Evolutionary conservation across 2,329 filamentous ascomycete species (phyloP).

Genomic region (Trichoderma sp.): DNA sequence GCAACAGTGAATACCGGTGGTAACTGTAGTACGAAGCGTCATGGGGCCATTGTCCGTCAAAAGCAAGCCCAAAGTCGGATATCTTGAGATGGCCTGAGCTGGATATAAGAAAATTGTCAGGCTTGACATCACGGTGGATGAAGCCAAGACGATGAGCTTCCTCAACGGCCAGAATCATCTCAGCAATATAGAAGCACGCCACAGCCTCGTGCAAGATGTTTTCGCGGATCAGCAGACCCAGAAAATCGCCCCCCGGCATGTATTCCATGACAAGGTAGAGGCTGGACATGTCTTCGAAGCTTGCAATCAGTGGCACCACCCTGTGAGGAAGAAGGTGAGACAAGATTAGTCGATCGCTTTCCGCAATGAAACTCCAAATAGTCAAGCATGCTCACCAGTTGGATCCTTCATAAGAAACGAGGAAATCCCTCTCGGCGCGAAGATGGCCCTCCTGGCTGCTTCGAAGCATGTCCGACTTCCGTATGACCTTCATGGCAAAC

Average conservation of each 20-base stretch:
- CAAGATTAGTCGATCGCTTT: background rate
- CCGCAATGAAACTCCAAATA: background rate
- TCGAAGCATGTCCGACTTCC: slow-evolving; percentile 88
- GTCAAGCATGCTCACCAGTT: slow-evolving; percentile 60
- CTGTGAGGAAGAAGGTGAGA: slow-evolving; percentile 40
- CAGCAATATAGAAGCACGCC: slow-evolving; percentile 84
- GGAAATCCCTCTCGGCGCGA: slow-evolving; percentile 86
- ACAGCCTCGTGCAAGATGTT: slow-evolving; percentile 78
- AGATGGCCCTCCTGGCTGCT: slow-evolving; percentile 92
- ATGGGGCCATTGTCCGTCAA: slow-evolving; percentile 94
- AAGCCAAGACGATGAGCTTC: slow-evolving; percentile 85
- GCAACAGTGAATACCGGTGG: slow-evolving; percentile 76
- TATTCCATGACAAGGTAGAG: slow-evolving; percentile 98
- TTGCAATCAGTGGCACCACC: slow-evolving; percentile 85
- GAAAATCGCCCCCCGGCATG: slow-evolving; percentile 94
- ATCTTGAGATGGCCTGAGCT: slow-evolving; percentile 90
- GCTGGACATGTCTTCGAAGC: slow-evolving; percentile 82
- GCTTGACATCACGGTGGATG: slow-evolving; percentile 96
- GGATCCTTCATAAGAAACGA: slow-evolving; percentile 86
- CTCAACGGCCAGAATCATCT: slow-evolving; percentile 95
- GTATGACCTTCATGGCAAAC: slow-evolving; percentile 96
- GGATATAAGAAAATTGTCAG: slow-evolving; percentile 93
- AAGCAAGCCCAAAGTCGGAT: slow-evolving; percentile 93
- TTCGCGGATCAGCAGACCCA: slow-evolving; percentile 82
- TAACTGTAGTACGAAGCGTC: slow-evolving; percentile 84